Conservation (phyloP, 2,329 filamentous ascomycete species). For the Emergomyces africanus region DNA sequence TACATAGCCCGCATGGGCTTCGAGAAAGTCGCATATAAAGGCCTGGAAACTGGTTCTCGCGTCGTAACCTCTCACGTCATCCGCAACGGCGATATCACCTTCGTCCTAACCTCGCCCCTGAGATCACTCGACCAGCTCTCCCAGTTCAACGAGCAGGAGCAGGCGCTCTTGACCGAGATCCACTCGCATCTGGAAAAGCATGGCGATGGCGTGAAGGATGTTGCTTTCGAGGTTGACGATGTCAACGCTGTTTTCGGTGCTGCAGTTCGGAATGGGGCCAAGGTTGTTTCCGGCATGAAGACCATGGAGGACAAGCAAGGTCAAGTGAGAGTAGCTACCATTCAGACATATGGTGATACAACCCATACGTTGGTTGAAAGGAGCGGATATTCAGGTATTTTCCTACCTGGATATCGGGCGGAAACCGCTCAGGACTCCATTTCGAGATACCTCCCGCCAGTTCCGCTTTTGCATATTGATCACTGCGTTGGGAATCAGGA, state of each 20-base stretch:
- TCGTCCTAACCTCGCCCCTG: conserved; percentile 30
- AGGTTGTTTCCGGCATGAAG: conserved; percentile 34
- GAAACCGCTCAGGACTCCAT: conserved; percentile 38
- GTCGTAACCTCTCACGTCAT: conserved; percentile 68
- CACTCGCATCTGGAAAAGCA: conserved; percentile 74
- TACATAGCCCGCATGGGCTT: conserved; percentile 85
- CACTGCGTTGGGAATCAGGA: conserved; percentile 97
- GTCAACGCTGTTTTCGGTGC: conserved; percentile 66
- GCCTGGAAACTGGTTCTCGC: conserved; percentile 76
- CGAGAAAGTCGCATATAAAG: conserved; percentile 65
- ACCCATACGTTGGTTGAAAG: conserved; percentile 84
- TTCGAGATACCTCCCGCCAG: conserved; percentile 41
- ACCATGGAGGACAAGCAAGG: conserved; percentile 52
- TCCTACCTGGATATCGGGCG: conserved; percentile 69
- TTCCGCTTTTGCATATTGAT: conserved; percentile 66
- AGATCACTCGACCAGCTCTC: conserved; percentile 54
- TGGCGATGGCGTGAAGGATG: conserved; percentile 89
- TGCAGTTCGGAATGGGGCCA: conserved; percentile 46
- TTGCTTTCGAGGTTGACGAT: conserved; percentile 87
- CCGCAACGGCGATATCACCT: conserved; percentile 31
- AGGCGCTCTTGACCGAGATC: conserved; percentile 56
- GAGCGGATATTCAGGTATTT: conserved; percentile 55
- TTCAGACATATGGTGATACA: conserved; percentile 88
- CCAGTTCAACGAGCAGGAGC: conserved; percentile 44
- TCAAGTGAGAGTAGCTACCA: conserved; percentile 59